Conservation (phyloP, 2,329 filamentous ascomycete genomes). For the Cercospora sp. region DNA sequence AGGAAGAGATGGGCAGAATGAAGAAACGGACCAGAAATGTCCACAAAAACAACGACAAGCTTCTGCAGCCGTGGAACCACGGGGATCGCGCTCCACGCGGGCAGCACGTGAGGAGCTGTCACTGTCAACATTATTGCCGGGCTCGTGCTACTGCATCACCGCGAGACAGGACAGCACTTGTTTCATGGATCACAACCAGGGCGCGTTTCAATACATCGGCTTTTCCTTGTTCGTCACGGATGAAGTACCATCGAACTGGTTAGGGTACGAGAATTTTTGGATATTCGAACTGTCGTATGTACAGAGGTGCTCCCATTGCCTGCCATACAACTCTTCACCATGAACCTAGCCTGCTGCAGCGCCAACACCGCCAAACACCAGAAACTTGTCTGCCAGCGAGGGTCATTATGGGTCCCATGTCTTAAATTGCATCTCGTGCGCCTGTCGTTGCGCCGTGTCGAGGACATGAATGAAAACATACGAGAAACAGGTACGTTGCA, state of each 20-base stretch:
- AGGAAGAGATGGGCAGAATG: not conserved
- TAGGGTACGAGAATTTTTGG: not conserved
- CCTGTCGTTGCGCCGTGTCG: not conserved
- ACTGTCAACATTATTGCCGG: not conserved
- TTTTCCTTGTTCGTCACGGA: not conserved
- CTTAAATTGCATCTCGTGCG: not conserved
- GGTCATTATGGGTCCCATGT: not conserved
- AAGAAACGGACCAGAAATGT: not conserved
- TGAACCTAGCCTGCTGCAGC: not conserved
- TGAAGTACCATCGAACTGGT: not conserved
- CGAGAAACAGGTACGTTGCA: not conserved
- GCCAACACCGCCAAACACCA: not conserved
- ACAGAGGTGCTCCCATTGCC: conserved; percentile 17
- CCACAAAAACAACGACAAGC: not conserved
- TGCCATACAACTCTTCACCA: conserved; percentile 4
- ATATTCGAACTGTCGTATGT: conserved; percentile 1
- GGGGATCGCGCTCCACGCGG: not conserved
- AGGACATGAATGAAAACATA: not conserved
- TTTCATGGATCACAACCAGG: conserved; percentile 6
- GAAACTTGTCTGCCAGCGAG: not conserved
- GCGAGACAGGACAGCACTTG: conserved; percentile 10
- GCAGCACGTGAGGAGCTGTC: conserved; percentile 10
- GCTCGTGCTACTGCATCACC: conserved; percentile 6
- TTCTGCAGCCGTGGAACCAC: not conserved
- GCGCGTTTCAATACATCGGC: not conserved